phyloP scores from a whole-genome alignment of 148 eudicot genomes.

The Camellia sinensis region DNA sequence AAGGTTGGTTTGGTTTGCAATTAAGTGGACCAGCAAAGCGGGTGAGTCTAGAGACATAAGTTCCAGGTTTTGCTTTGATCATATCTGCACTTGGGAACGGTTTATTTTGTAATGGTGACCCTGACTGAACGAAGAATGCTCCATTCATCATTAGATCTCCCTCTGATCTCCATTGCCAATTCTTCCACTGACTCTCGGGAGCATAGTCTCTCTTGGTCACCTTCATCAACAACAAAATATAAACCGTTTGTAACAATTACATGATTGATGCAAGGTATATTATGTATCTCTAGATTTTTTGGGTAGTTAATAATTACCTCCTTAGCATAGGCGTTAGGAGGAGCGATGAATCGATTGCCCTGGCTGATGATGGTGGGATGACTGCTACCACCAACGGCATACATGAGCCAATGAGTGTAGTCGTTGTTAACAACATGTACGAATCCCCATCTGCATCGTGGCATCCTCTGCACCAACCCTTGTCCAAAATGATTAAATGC shows the following conservation, averaged over 20 bases:
- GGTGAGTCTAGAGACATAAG: conserved; percentile 38
- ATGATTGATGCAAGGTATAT: background rate
- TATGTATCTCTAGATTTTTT: background rate
- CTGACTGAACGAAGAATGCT: conserved; percentile 43
- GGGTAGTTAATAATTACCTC: conserved; percentile 23
- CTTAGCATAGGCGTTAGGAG: conserved; percentile 22
- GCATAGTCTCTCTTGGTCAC: conserved; percentile 48
- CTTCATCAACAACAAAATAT: conserved; percentile 17
- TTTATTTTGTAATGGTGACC: conserved; percentile 12
- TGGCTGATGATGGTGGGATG: conserved; percentile 56
- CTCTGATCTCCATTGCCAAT: conserved; percentile 58
- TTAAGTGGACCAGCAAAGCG: conserved; percentile 41
- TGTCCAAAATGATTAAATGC: conserved; percentile 50
- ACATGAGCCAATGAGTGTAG: conserved; percentile 46
- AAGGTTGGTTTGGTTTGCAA: conserved; percentile 29
- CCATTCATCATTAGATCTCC: conserved; percentile 44
- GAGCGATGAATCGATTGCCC: conserved; percentile 48
- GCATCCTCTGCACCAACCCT: conserved; percentile 47
- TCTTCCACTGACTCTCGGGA: conserved; percentile 27
- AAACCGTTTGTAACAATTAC: background rate
- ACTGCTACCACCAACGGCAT: conserved; percentile 53
- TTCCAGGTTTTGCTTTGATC: conserved; percentile 34
- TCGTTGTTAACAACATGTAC: conserved; percentile 55
- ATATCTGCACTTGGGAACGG: conserved; percentile 6
- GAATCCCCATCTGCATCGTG: conserved; percentile 42